Evolutionary conservation across 345 rosid species (phyloP).

Genomic region (Citrus sp.): DNA sequence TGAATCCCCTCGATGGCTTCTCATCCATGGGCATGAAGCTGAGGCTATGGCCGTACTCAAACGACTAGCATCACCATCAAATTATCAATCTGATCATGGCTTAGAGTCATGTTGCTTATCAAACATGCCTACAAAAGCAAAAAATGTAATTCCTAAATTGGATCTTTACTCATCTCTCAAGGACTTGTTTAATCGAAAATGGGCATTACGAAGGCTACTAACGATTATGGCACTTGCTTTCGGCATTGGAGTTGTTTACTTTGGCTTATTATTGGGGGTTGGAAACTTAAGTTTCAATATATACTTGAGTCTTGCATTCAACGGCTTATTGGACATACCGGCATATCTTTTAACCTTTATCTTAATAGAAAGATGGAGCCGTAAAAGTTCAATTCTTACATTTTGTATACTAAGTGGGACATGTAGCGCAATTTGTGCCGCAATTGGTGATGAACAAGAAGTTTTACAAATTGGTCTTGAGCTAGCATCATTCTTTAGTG

Average conservation of each 20-base stretch:
- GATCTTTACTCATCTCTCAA: slow-evolving; percentile 18
- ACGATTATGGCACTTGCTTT: slow-evolving; percentile 32
- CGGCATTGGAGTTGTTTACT: slow-evolving; percentile 45
- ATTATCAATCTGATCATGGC: background rate
- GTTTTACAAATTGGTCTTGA: slow-evolving; percentile 34
- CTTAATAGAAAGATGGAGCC: slow-evolving; percentile 25
- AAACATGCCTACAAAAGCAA: background rate
- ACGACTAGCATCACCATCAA: background rate
- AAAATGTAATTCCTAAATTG: background rate
- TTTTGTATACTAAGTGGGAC: slow-evolving; percentile 33
- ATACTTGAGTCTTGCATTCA: slow-evolving; percentile 41
- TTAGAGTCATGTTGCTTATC: background rate
- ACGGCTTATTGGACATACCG: slow-evolving; percentile 41
- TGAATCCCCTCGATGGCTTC: slow-evolving; percentile 62
- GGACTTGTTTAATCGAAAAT: slow-evolving; percentile 13
- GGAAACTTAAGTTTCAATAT: slow-evolving; percentile 35
- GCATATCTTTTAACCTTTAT: slow-evolving; percentile 30
- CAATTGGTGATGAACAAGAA: slow-evolving; percentile 2
- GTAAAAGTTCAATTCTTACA: slow-evolving; percentile 34
- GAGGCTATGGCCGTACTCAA: slow-evolving; percentile 33
- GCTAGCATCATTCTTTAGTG: slow-evolving; percentile 47
- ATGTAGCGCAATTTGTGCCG: slow-evolving; percentile 29
- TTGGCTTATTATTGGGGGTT: slow-evolving; percentile 43
- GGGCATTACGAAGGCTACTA: slow-evolving; percentile 18
- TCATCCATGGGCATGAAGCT: slow-evolving; percentile 30